Evolutionary conservation across 2,329 filamentous ascomycete genomes (phyloP), one percentile per base, ranked within the genome.

Genomic region (Pseudocercospora ulei): DNA sequence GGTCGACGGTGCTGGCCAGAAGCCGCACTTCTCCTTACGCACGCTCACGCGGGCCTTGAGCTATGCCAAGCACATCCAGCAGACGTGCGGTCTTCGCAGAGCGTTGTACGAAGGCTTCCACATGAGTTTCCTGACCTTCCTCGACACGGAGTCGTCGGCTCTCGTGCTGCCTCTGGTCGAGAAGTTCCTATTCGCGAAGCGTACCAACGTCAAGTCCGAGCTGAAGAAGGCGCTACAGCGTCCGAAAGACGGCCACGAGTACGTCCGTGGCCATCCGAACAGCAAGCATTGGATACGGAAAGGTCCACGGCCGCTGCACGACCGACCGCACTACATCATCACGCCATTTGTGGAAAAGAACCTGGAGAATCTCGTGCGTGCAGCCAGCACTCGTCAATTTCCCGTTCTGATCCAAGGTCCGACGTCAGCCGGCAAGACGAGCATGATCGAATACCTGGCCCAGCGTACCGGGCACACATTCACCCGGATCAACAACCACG

Each of bases 371-470:
- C 66, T 99, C 17, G 88, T 96, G 7, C 75, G 92, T 55, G 92
- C 90, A 2, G 86, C 86, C 9, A 96, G 88, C 0, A 98, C 88
- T 3, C 70, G 86, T 22, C 76, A 82, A 33, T 98, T 94, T 59
- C 92, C 90, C 0, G 84, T 99, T 33, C 70, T 99, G 6, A 82
- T 99, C 12, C 90, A 99, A 62, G 90, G 90, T 3, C 90, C 92
- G 7, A 99, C 90, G 0, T 98, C 92, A 3, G 83, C 88, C 7
- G 90, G 90, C 48, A 99, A 99, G 64, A 99, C 90, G 0, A 96
- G 88, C 62, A 98, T 99, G 90, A 93, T 98, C 26, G 88, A 96
- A 62, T 95, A 94, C 58, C 72, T 99, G 23, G 88, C 92, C n/a
- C 90, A 93, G 56, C 81, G 83, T 39, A 96, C 86, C 18, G 90